These are phyloP conservation scores for Noccaea bulbosa DNA, from an alignment of 345 rosid genomes.

Conservation along the genomic window DNA sequence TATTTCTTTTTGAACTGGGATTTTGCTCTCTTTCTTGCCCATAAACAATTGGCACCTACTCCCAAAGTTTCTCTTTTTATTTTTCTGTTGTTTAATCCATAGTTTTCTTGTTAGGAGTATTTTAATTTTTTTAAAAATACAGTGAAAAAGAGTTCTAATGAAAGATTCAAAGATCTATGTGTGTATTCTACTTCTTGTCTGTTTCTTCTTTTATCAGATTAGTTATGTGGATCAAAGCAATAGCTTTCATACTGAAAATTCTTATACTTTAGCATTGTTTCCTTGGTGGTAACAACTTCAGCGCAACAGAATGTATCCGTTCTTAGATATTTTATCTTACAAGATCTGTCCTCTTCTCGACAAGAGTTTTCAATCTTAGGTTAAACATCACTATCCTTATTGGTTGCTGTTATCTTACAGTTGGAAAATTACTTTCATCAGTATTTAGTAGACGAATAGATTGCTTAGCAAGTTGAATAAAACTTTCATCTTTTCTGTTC, in stretches of 20 bases:
- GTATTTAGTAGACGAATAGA: neutral
- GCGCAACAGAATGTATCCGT: neutral
- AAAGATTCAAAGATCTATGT: slow-evolving; percentile 49
- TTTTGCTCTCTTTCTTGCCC: slow-evolving; percentile 14
- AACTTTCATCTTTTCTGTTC: neutral
- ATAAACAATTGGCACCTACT: slow-evolving; percentile 28
- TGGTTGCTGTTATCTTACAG: slow-evolving; percentile 1
- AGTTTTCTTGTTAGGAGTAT: slow-evolving; percentile 1
- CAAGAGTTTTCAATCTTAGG: slow-evolving; percentile 1
- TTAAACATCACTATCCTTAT: slow-evolving; percentile 4
- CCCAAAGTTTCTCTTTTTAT: slow-evolving; percentile 13
- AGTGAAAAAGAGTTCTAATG: slow-evolving; percentile 29
- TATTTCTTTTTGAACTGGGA: neutral
- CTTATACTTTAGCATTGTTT: neutral
- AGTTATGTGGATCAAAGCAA: slow-evolving; percentile 13
- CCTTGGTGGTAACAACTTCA: slow-evolving; percentile 10
- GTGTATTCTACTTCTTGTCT: slow-evolving; percentile 41
- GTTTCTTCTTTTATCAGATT: slow-evolving; percentile 10
- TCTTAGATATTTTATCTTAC: neutral
- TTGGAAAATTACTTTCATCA: neutral
- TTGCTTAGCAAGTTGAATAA: slow-evolving; percentile 6
- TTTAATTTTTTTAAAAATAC: neutral
- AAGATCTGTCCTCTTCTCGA: neutral
- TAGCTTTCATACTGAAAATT: neutral
- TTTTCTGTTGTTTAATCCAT: slow-evolving; percentile 4